Base-by-base conservation (phyloP, 208 protist species). In the Acanthamoeba royreba region DNA sequence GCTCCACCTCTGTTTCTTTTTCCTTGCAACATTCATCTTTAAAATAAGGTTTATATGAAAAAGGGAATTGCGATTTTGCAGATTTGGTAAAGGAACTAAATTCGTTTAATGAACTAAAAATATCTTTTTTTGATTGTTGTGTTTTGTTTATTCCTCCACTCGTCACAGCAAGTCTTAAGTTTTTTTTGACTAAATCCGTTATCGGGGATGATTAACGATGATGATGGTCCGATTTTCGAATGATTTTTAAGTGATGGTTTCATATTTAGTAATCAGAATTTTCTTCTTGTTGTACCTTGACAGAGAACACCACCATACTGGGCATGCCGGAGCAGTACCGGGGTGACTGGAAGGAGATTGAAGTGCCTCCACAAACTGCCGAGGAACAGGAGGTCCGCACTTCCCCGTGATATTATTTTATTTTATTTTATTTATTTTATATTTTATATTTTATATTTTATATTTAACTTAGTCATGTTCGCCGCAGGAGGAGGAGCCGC, bases 261-360 rank as follows among this genome's bases (percentile, higher is more conserved):
- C n/a, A n/a, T n/a, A n/a, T n/a, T n/a, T n/a, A n/a, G n/a, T n/a
- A n/a, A n/a, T n/a, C n/a, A n/a, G n/a, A 72, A 42, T 72, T 35
- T 1, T 38, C 61, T n/a, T n/a, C 17, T 9, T 35, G 61, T 5
- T 55, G 49, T 19, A 55, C 49, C 13, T 19, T 5, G 19, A 3
- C 74, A 85, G 74, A 85, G 74, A 40, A 45, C 17, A 85, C 28
- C 74, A 85, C 74, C 11, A n/a, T 33, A 4, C 43, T 85, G 9
- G 74, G 74, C 17, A 85, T 85, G 74, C 74, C 74, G 74, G 74
- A 85, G 74, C 74, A 85, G 28, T 85, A 85, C 43, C 46, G 53
- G 43, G 74, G 74, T 25, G 74, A 85, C 17, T 85, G 74, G 74
- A 85, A 85, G 9, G 74, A 85, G 25, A 85, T 85, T 42, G 74